Base-by-base conservation (phyloP, 2,329 filamentous ascomycete genomes). In the Domatiomyces globalis region DNA sequence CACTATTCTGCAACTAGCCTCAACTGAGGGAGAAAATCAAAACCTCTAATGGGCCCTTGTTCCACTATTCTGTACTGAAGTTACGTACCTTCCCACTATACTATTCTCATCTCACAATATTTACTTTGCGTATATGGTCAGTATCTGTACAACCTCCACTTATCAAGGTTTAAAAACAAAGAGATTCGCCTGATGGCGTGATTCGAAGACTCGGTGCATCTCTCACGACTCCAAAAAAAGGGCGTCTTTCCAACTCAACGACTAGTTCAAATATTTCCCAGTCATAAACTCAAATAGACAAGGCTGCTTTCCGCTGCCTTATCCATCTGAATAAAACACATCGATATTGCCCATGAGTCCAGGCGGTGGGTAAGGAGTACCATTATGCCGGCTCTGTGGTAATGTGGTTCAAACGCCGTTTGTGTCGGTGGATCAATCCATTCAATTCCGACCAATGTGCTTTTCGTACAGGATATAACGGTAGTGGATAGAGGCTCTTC, bases 381-480 rank as follows among this genome's bases (percentile, higher is more conserved):
- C 9, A 17, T 47, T 25, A 25, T 36, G 46, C 44, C 18, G 39
- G n/a, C 29, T 46, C 50, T 43, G 43, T 45, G 15, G 47, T 48
- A 17, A 36, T 52, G 43, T 27, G 43, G 29, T 27, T 45, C 43
- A 17, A 47, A 20, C 46, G 44, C 27, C 36, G 50, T 52, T 43
- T 36, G 45, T 36, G 29, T 53, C 53, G 46, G 51, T 47, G 46
- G 48, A 49, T 42, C 49, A 49, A 27, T 18, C 29, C 20, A 29
- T 47, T 18, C 4, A 33, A 47, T 51, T 44, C 47, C 51, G 45
- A 49, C 51, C 53, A 25, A 43, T 29, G 27, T 48, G 49, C 45
- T 58, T 53, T 58, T 58, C 49, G 56, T 58, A 58, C 56, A 58
- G 56, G 55, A 58, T 58, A 58, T 58, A 51, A 52, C 46, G 51